Base-by-base conservation (phyloP, 257 asterid genomes). In the Gardenia jasminoides region DNA sequence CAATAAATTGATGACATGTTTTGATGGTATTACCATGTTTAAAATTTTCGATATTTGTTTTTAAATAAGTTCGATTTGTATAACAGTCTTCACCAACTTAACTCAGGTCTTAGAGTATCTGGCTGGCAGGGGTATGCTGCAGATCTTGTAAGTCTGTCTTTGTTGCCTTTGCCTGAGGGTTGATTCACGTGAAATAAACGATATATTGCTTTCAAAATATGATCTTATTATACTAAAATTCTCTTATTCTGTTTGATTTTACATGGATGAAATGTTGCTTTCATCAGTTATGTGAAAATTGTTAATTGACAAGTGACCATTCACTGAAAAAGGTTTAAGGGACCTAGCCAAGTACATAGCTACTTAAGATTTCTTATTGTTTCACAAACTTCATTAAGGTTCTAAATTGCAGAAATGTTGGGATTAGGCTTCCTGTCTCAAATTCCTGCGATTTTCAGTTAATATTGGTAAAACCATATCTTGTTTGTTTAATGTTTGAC, bases 71-170 rank as follows among this genome's bases (percentile, higher is more conserved):
- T 68, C 74, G 56, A 58, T 77, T 74, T 66, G 20, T 64, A 43
- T 64, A 13, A 61, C 77, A 83, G 46, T 65, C 71, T 75, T 71
- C 78, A 67, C 77, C 64, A 76, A 36, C 66, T 13, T 82, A 61
- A 66, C 89, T 92, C 94, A 95, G 99, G 91, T 93, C 80, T 85
- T 95, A 83, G 97, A 93, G 84, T 93, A 76, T 76, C 93, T 97
- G 97, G 94, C 88, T 46, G 98, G 99, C 86, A 91, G 98, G 89
- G 99, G 97, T 83, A 92, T 93, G 98, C 97, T 95, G 80, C 99
- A 95, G 80, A 95, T 95, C 88, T 95, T 95, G 99, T 95, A 93
- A 59, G 99, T 84, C 65, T 62, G 65, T 67, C 76, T 81, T 77
- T 36, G 28, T 24, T 74, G n/a, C n/a, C 67, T 20, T 72, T 6